Evolutionary conservation across 2,329 filamentous ascomycete genomes (phyloP), one percentile per base, ranked within the genome.

Genomic region (Neofusicoccum cordaticola): DNA sequence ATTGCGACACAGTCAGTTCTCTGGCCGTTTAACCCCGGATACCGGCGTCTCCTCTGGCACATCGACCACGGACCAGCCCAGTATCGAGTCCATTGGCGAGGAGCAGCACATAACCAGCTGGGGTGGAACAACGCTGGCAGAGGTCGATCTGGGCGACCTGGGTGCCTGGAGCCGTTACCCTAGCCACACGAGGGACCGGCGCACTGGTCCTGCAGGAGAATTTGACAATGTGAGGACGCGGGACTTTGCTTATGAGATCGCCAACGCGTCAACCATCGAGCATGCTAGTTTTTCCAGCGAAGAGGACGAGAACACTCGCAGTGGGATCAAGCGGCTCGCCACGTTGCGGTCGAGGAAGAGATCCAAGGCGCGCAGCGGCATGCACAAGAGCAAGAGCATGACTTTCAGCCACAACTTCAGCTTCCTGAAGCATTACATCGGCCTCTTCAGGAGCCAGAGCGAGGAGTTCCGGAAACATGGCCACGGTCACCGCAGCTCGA

Each of bases 131-230:
- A 60, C 56, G 4, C 7, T 48, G 9, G 27, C 63, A 11, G 64
- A 37, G 7, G 47, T 62, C 13, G 47, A 65, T 8, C 7, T 47
- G 19, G 31, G 61, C 34, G 62, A 63, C 9, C 63, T 71, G 2
- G 75, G 76, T n/a, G 73, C 79, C 2, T 83, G 81, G 81, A 75
- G 78, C 31, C 74, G 77, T 2, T 83, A 79, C 47, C 79, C 81
- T 1, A 81, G 78, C 5, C 79, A 83, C 64, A 80, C 76, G 4
- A 78, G 80, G n/a, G 67, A 69, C 1, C 71, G 76, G 34, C 78
- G 81, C 12, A 75, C 74, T 34, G 70, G 71, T 11, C 78, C 78
- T 48, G 80, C 80, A 4, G 73, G 77, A 0, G 70, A 71, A 22
- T 41, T 66, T 1, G 80, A 83, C 53, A 66, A 70, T 7, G 75